Base-by-base conservation (phyloP, 495 filamentous ascomycete species). In the Podospora pseudopauciseta region DNA sequence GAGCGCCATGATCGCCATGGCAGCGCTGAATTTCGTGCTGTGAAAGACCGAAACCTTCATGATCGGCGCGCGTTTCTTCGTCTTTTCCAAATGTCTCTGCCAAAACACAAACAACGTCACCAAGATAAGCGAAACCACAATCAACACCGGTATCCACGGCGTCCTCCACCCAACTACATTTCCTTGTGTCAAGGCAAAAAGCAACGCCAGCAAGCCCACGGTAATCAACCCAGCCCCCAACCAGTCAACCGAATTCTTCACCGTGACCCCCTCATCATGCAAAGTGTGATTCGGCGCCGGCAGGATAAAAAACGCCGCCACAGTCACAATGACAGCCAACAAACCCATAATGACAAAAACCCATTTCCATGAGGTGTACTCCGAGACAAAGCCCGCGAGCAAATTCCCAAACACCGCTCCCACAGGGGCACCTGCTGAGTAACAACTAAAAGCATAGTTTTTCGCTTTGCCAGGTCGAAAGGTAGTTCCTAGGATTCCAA, bases 141-240 rank as follows among this genome's bases (percentile, higher is more conserved):
- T 86, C 4, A 92, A 75, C 7, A 82, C 84, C 39, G 87, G 80
- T 0, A 92, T 83, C 79, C 89, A 92, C 4, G 87, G 84, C 0
- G 86, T 89, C 20, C 74, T 74, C 90, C 90, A 93, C 6, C 90
- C 90, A 34, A 89, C 80, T 0, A 87, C 82, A 66, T 88, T 88
- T 18, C 87, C 87, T 71, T 89, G 84, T 5, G 87, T 87, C 27
- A 89, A 72, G n/a, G 85, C 84, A 64, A 88, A 88, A n/a, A 89
- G 74, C 2, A 90, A 81, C 1, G 82, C 82, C 11, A 89, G 75
- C 11, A 91, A 85, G 6, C 90, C 88, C 30, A 77, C 79, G 11
- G 91, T 88, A 57, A 89, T 81, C 62, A 92, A 80, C 13, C 82
- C 75, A 1, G 89, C 89, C 1, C 90, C 91, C 3, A 88, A 69